These are phyloP conservation scores for Eucalyptus polyanthemos DNA, from an alignment of 345 rosid genomes.

Conservation along the genomic window DNA sequence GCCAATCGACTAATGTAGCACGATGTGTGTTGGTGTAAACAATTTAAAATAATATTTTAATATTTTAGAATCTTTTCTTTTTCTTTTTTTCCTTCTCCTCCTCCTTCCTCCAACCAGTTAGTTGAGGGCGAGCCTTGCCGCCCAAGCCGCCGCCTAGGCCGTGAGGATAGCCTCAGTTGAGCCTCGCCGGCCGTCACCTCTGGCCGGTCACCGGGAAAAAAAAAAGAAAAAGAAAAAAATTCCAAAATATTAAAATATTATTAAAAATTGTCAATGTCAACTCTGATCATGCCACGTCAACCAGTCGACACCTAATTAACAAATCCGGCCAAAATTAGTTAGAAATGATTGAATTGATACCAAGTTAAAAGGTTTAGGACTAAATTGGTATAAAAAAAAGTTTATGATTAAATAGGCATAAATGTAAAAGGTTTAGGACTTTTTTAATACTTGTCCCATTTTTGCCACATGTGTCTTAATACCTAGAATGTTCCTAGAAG, in stretches of 20 bases:
- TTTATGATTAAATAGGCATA: too few species aligned
- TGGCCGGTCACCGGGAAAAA: too few species aligned
- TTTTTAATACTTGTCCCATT: fast-evolving
- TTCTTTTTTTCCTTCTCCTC: too few species aligned
- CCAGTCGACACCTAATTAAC: fast-evolving
- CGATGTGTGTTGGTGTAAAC: fast-evolving
- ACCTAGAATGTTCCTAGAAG: too few species aligned
- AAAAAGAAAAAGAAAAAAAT: fast-evolving
- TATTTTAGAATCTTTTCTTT: fast-evolving
- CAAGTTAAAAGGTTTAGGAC: fast-evolving
- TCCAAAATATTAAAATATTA: fast-evolving
- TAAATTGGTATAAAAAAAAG: too few species aligned
- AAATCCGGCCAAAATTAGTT: fast-evolving
- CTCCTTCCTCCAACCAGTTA: too few species aligned
- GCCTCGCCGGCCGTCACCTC: too few species aligned
- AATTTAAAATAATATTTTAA: too few species aligned
- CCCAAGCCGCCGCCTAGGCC: too few species aligned
- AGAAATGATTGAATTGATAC: fast-evolving
- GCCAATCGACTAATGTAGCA: fast-evolving
- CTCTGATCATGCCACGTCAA: fast-evolving
- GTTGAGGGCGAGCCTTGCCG: too few species aligned
- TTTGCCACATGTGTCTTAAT: too few species aligned
- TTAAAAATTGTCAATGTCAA: fast-evolving
- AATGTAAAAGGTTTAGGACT: fast-evolving
- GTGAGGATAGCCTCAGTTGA: too few species aligned